Percentiles rank a stretch among this genome's conserved stretches.
phyloP scores from a whole-genome alignment of 2,329 filamentous ascomycete genomes.

The Calcarisporium arbuscula region DNA sequence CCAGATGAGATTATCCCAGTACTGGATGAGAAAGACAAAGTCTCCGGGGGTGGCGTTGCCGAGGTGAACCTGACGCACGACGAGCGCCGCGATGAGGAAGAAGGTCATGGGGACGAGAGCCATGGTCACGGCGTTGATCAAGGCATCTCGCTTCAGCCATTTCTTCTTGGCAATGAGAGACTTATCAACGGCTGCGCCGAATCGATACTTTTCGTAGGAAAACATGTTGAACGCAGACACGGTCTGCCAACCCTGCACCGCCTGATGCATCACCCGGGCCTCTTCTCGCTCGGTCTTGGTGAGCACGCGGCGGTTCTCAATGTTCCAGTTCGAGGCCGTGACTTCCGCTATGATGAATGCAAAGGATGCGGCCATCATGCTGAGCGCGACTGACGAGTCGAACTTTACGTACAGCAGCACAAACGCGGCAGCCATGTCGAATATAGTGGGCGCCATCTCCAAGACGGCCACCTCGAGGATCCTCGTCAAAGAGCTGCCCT shows the following conservation, averaged over 20 bases:
- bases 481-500: conserved; percentile 46
- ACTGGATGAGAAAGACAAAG: conserved; percentile 66
- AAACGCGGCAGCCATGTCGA: conserved; percentile 54
- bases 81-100: conserved; percentile 57
- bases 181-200: conserved; percentile 41
- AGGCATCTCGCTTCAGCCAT: conserved; percentile 40
- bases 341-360: conserved; percentile 49
- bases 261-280: conserved; percentile 47
- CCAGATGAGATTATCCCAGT: conserved; percentile 66
- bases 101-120: conserved; percentile 65
- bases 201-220: conserved; percentile 48
- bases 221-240: conserved; percentile 55
- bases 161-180: conserved; percentile 31
- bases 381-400: conserved; percentile 56
- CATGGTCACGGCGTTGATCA: conserved; percentile 51
- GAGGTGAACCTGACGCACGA: conserved; percentile 60
- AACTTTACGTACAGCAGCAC: conserved; percentile 53
- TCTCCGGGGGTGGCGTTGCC: conserved; percentile 55
- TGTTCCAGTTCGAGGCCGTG: conserved; percentile 40
- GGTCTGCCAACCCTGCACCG: conserved; percentile 53
- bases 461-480: conserved; percentile 54
- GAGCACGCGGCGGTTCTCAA: no score
- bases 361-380: conserved; percentile 51
- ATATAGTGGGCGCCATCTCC: conserved; percentile 51
- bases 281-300: conserved; percentile 49